Evolutionary conservation across 2,329 filamentous ascomycete species (phyloP).

Genomic region (Alternaria triticina): DNA sequence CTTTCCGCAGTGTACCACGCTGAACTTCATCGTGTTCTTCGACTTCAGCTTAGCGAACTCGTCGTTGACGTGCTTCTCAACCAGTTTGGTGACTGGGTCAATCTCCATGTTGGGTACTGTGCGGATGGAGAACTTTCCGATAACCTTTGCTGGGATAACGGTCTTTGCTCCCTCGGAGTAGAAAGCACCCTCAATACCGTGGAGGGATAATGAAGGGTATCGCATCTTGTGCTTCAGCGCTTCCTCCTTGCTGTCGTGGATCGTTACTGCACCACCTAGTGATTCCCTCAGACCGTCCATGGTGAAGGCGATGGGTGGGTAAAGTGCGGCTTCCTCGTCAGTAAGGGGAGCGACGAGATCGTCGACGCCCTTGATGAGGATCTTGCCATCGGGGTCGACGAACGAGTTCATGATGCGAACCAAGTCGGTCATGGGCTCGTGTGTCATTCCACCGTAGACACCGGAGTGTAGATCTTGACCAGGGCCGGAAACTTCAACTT

Average conservation of each 20-base stretch:
- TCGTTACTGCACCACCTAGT: constrained; percentile 85
- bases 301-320: constrained; percentile 87
- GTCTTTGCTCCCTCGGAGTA: constrained; percentile 94
- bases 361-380: constrained; percentile 89
- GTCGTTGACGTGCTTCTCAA: constrained; percentile 82
- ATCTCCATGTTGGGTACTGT: constrained; percentile 98
- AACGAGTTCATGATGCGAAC: constrained; percentile 80
- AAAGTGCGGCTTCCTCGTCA: constrained; percentile 84
- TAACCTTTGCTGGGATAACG: constrained; percentile 96
- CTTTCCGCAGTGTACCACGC: constrained; percentile 87
- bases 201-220: constrained; percentile 89
- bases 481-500: constrained; percentile 85
- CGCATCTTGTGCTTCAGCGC: constrained; percentile 97
- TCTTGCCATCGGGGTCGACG: constrained; percentile 90
- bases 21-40: constrained; percentile 89
- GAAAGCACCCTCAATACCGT: constrained; percentile 95
- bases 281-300: constrained; percentile 96
- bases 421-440: constrained; percentile 98
- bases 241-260: constrained; percentile 85
- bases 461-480: constrained; percentile 95
- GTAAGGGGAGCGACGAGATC: constrained; percentile 92
- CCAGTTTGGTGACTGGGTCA: constrained; percentile 82
- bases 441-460: constrained; percentile 93
- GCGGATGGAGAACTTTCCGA: constrained; percentile 97
- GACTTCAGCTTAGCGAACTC: constrained; percentile 85